These are phyloP conservation scores for Syzygium aqueum DNA, from an alignment of 345 rosid species.

Conservation along the genomic window DNA sequence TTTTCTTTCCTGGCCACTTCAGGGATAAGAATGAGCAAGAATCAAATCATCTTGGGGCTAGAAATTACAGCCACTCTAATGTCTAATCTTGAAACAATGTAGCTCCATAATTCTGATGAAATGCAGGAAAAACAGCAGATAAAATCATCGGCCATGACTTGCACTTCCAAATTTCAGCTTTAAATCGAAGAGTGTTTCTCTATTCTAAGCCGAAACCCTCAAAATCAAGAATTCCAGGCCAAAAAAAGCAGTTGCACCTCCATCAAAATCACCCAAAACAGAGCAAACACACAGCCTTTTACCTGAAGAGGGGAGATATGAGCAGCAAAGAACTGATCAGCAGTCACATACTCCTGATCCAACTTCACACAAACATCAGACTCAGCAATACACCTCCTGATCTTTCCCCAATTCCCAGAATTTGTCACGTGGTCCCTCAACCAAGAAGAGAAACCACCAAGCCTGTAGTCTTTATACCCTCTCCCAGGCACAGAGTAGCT, in stretches of 20 bases:
- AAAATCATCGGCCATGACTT: background rate
- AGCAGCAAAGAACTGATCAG: constrained; percentile 65
- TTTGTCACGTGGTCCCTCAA: constrained; percentile 41
- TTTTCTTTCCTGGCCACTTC: background rate
- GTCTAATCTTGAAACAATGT: background rate
- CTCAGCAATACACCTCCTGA: constrained; percentile 56
- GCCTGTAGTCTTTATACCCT: constrained; percentile 58
- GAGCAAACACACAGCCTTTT: background rate
- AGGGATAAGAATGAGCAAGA: background rate
- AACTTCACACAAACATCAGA: constrained; percentile 49
- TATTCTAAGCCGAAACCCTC: background rate
- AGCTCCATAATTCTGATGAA: background rate
- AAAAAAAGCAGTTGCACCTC: background rate
- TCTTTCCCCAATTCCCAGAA: constrained; percentile 48
- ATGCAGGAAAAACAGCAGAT: background rate
- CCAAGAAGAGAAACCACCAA: constrained; percentile 67
- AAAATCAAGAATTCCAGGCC: background rate
- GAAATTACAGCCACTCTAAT: background rate
- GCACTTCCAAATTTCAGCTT: background rate
- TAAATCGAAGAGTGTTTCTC: background rate
- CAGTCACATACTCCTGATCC: constrained; percentile 30
- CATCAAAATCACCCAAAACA: background rate
- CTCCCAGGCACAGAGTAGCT: constrained; percentile 53
- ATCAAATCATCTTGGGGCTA: background rate
- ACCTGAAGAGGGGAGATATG: constrained; percentile 73